Percentiles rank a stretch among this genome's conserved stretches.
Conservation (phyloP, 106 monocot species). For the Acorus calamus region DNA sequence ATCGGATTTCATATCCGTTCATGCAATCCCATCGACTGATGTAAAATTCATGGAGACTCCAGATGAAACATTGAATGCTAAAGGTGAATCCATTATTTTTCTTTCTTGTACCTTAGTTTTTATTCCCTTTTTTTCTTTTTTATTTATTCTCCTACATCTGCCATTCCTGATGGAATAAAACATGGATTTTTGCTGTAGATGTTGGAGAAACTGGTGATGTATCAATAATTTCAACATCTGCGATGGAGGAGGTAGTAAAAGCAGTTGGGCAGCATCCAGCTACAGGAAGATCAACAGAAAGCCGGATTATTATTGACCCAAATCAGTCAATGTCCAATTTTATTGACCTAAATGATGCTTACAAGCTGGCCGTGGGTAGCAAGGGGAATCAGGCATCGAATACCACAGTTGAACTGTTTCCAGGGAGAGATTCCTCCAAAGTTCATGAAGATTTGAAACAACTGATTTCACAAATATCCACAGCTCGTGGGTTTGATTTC, state of each 20-base stretch:
- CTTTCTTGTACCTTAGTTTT: neutral
- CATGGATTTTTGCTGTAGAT: slow-evolving; percentile 12
- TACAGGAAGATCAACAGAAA: slow-evolving; percentile 10
- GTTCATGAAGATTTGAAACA: slow-evolving; percentile 50
- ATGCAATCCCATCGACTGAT: slow-evolving; percentile 13
- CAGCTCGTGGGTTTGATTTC: slow-evolving; percentile 36
- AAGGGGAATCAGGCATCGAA: slow-evolving; percentile 37
- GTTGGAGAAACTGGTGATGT: slow-evolving; percentile 7
- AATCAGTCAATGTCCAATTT: slow-evolving; percentile 10
- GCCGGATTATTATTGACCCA: slow-evolving; percentile 1
- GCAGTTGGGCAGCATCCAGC: neutral
- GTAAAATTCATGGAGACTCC: neutral
- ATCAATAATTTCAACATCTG: slow-evolving; percentile 1
- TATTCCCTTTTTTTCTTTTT: neutral
- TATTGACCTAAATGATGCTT: slow-evolving; percentile 65
- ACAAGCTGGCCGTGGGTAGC: slow-evolving; percentile 37
- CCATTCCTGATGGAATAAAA: neutral
- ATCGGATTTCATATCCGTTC: slow-evolving; percentile 3
- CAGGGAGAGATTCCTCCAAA: slow-evolving; percentile 47
- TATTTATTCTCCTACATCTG: neutral
- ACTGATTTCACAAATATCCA: slow-evolving; percentile 44
- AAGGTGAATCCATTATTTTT: neutral
- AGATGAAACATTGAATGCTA: no score
- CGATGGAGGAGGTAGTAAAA: slow-evolving; percentile 20
- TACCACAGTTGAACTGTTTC: slow-evolving; percentile 24